A percentile compares a stretch with the other conserved stretches of the same genome.
Evolutionary conservation across 305 asterid species (phyloP).

Genomic region (Andrographis paniculata): DNA sequence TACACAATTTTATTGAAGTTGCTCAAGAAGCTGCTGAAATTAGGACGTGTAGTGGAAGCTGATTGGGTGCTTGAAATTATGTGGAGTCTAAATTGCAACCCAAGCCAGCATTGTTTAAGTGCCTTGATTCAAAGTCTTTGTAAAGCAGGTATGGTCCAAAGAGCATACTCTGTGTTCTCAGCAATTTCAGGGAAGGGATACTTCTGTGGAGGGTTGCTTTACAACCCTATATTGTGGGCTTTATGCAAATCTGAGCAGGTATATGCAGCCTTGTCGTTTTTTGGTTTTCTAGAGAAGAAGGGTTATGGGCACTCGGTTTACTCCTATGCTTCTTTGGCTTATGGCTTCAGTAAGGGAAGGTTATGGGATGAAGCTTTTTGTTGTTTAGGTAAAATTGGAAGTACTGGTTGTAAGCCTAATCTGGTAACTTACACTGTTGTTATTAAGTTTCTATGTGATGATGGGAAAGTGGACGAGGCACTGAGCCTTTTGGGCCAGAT

Average conservation of each 20-base stretch:
- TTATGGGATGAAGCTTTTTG: conserved; percentile 36
- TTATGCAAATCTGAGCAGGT: conserved; percentile 33
- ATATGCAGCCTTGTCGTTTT: conserved; percentile 31
- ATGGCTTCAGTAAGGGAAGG: conserved; percentile 40
- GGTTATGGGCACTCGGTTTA: conserved; percentile 31
- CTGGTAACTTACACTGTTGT: conserved; percentile 36
- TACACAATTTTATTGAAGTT: conserved; percentile 31
- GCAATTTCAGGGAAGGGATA: conserved; percentile 22
- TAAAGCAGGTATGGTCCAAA: conserved; percentile 29
- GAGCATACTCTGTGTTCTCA: conserved; percentile 31
- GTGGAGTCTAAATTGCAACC: conserved; percentile 28
- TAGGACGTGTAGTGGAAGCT: conserved; percentile 33
- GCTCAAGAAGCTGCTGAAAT: conserved; percentile 31
- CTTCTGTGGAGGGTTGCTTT: conserved; percentile 21
- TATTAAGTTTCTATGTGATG: conserved; percentile 47
- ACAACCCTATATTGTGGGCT: conserved; percentile 51
- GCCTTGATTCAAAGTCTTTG: conserved; percentile 38
- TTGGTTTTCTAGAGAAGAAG: conserved; percentile 47
- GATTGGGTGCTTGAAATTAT: conserved; percentile 26
- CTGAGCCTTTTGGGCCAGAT: conserved; percentile 27
- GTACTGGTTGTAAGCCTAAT: conserved; percentile 36
- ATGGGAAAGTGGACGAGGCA: conserved; percentile 41
- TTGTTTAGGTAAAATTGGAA: conserved; percentile 38
- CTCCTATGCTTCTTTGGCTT: conserved; percentile 48
- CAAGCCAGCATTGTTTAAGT: conserved; percentile 24